Base-by-base conservation (phyloP, 352 stramenopile genomes). In the Globisporangium okanoganense region DNA sequence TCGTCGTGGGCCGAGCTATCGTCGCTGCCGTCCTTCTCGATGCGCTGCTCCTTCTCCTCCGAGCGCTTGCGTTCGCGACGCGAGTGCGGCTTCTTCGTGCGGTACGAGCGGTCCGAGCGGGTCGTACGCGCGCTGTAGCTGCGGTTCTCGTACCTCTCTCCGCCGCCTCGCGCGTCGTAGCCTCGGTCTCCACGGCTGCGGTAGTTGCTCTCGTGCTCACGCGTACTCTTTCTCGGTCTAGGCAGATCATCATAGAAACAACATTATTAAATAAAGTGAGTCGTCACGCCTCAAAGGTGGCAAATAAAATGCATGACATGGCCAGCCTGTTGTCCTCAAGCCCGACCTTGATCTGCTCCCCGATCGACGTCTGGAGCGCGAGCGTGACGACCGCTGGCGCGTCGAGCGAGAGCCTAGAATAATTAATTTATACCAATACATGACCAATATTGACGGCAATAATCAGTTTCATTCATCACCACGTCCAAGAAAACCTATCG, bases 1-100 rank as follows among this genome's bases (percentile, higher is more conserved):
- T 95, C 85, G 61, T 95, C 85, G 40, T 95, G 85, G 20, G 70
- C 66, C 27, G 72, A 82, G 56, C 85, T 95, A 63, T 89, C 84
- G 14, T 92, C 85, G 41, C 78, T 90, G 5, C 70, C 75, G 40
- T 87, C 81, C 48, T 76, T 81, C 52, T 76, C 47, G 1, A 49
- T 36, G 20, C 40, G 45, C 40, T 31, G 41, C 51, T 65, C 33
- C n/a, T 61, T 61, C 25, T 61, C 55, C n/a, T 61, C 55, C 20
- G 51, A 51, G 9, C 44, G 55, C 20, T 56, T 61, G 25, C 55
- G 55, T 3, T 61, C 55, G 22, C 48, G 62, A 14, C 63, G 57
- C 36, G 40, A 44, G 36, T 51, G 22, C 27, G 44, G 25, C 41
- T 68, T 68, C 54, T 65, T 64, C 22, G 27, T 18, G 6, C 61